These are phyloP conservation scores for Colletotrichum sp. DNA, from an alignment of 2,329 filamentous ascomycete species.

Conservation along the genomic window DNA sequence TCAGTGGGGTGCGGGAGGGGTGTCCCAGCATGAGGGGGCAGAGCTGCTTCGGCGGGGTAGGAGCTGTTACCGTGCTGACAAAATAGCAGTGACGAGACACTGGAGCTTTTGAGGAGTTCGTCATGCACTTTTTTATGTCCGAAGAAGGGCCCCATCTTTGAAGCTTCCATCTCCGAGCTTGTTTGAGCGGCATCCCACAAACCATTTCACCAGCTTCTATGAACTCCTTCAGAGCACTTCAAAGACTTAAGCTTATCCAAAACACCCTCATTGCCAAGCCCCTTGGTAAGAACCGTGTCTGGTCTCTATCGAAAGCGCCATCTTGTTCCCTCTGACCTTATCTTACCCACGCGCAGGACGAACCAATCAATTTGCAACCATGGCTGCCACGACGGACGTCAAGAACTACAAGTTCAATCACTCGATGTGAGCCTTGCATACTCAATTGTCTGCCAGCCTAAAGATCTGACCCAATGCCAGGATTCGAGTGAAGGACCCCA, in stretches of 20 bases:
- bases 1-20: neutral
- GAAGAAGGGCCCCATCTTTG: neutral
- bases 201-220: neutral
- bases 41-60: slow-evolving; percentile 4
- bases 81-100: neutral
- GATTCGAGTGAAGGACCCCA: slow-evolving; percentile 94
- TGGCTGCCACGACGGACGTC: slow-evolving; percentile 75
- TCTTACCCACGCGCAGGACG: neutral
- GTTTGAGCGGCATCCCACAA: neutral
- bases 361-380: slow-evolving; percentile 43
- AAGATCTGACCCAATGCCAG: slow-evolving; percentile 46
- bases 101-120: neutral
- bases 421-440: slow-evolving; percentile 65
- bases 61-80: neutral
- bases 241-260: slow-evolving; percentile 19
- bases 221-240: slow-evolving; percentile 15
- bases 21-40: neutral
- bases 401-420: slow-evolving; percentile 86
- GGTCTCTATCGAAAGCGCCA: neutral
- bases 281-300: neutral
- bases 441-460: neutral
- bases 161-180: neutral
- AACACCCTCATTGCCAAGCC: neutral
- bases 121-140: slow-evolving; percentile 12
- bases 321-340: neutral